phyloP scores from a whole-genome alignment of 116 monocot genomes.

The Iris pallida region DNA sequence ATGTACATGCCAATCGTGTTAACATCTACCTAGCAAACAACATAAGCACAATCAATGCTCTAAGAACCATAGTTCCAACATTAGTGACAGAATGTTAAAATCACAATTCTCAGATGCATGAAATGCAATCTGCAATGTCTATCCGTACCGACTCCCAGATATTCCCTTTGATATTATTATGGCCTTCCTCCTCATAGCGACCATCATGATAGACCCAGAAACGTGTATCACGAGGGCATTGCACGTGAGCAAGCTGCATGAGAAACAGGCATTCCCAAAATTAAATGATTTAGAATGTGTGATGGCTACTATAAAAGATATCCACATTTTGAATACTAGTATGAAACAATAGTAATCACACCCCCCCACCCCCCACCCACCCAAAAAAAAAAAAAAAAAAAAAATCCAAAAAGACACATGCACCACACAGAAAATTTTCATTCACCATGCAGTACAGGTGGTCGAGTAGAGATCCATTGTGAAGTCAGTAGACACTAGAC shows the following conservation, averaged over 20 bases:
- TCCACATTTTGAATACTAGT: too few relatives aligned
- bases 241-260: conserved; percentile 76
- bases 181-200: conserved; percentile 87
- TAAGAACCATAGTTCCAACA: conserved; percentile 9
- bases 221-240: conserved; percentile 91
- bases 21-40: conserved; percentile 51
- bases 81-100: too few relatives aligned
- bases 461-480: too few relatives aligned
- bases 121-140: background rate
- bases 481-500: too few relatives aligned
- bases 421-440: too few relatives aligned
- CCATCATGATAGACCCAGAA: conserved; percentile 98
- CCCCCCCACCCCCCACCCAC: too few relatives aligned
- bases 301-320: too few relatives aligned
- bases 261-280: background rate
- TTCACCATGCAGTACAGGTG: too few relatives aligned
- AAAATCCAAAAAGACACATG: too few relatives aligned
- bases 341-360: too few relatives aligned
- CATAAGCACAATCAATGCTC: background rate
- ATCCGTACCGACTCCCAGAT: conserved; percentile 82
- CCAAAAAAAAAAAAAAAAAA: too few relatives aligned
- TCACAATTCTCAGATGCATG: background rate
- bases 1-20: conserved; percentile 48
- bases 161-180: conserved; percentile 88
- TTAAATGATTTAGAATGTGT: too few relatives aligned